Evolutionary conservation across 768 basidiomycete species (phyloP).

Genomic region (Pleurotus citrinopileatus): DNA sequence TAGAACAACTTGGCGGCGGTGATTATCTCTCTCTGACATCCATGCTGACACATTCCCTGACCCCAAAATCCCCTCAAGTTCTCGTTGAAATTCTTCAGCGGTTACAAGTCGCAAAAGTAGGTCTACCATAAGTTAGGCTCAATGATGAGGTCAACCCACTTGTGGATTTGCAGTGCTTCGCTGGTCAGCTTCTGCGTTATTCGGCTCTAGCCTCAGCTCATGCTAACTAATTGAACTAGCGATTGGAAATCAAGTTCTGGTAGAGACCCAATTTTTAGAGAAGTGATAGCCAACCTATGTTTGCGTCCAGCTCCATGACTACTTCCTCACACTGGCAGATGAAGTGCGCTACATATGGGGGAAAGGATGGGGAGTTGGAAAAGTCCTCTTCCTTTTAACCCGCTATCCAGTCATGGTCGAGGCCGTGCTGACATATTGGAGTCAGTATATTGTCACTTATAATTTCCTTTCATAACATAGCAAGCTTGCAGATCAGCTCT

Average conservation of each 20-base stretch:
- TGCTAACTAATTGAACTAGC: background rate
- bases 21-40: no score
- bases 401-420: conserved; percentile 4
- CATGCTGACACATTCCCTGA: no score
- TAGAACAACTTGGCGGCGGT: no score
- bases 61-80: no score
- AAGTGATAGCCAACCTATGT: background rate
- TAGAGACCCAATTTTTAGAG: no score
- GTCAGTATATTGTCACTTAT: background rate
- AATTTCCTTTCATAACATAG: background rate
- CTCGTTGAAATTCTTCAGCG: background rate
- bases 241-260: background rate
- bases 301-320: conserved; percentile 1
- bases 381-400: background rate
- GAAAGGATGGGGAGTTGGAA: background rate
- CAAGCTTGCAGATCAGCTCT: background rate
- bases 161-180: background rate
- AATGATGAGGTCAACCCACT: background rate
- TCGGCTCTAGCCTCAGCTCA: background rate
- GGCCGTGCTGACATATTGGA: conserved; percentile 4
- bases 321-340: background rate
- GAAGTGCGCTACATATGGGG: background rate
- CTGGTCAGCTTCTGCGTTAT: background rate
- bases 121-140: no score
- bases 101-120: background rate